These are phyloP conservation scores for Chenopodium album DNA, from an alignment of 148 eudicot genomes.

Conservation along the genomic window DNA sequence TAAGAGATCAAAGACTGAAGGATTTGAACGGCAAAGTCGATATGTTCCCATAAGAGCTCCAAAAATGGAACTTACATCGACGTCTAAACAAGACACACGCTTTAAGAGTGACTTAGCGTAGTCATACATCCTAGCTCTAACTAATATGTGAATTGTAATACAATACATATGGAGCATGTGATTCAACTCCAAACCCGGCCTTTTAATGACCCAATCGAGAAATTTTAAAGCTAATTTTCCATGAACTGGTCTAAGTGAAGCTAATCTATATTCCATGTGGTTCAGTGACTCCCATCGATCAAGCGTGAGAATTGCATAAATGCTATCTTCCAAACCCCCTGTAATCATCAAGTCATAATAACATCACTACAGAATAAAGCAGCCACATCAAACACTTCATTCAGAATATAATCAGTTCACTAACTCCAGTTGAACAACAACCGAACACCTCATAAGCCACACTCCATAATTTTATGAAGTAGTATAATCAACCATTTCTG, in stretches of 20 bases:
- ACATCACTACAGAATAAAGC: slow-evolving; percentile 3
- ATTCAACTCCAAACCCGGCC: slow-evolving; percentile 59
- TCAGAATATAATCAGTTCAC: neutral
- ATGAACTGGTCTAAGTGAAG: slow-evolving; percentile 78
- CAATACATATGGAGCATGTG: slow-evolving; percentile 59
- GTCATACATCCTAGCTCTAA: slow-evolving; percentile 77
- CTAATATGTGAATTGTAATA: slow-evolving; percentile 68
- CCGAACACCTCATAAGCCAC: neutral
- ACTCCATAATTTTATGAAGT: neutral
- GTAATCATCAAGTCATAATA: slow-evolving; percentile 23
- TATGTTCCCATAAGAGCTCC: slow-evolving; percentile 70
- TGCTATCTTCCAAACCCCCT: slow-evolving; percentile 59
- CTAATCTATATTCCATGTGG: slow-evolving; percentile 64
- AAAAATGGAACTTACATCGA: slow-evolving; percentile 48
- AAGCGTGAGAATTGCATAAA: slow-evolving; percentile 63
- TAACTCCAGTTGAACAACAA: neutral
- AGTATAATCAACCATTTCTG: neutral
- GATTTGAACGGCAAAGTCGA: slow-evolving; percentile 75
- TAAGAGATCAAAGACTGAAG: slow-evolving; percentile 75
- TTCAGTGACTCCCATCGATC: slow-evolving; percentile 88
- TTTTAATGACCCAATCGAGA: slow-evolving; percentile 66
- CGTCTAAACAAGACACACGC: slow-evolving; percentile 38
- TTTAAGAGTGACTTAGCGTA: slow-evolving; percentile 52
- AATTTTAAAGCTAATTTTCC: slow-evolving; percentile 76
- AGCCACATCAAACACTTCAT: slow-evolving; percentile 15